Base-by-base conservation (phyloP, 2,329 filamentous ascomycete genomes). In the Sporothrix variecibatus region DNA sequence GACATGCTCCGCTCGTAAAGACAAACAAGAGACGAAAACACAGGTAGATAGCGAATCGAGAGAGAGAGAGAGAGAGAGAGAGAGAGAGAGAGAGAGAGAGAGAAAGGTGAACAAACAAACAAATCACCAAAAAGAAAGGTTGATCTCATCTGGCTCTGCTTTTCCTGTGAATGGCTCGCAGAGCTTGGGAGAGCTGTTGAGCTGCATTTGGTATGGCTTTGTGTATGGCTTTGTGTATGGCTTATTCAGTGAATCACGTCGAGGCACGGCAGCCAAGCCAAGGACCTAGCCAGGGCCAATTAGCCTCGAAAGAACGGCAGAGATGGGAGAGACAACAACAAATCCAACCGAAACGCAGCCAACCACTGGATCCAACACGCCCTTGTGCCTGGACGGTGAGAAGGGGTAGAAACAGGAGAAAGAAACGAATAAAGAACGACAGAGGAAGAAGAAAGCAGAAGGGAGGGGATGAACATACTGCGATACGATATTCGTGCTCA, bases 201-300 rank as follows among this genome's bases (percentile, higher is more conserved):
- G 62, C 62, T 67, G 62, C 62, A 67, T 46, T 67, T 17, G 62
- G 62, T 15, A 26, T 67, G 62, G 38, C 58, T 11, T 46, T 46
- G 17, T 20, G 6, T 8, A 23, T 4, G 11, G 67, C 67, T 69
- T 46, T 46, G 17, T 20, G 6, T 8, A 23, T 4, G 11, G 67
- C 67, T 69, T 69, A 69, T 56, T 56, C 67, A 69, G 67, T 53
- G 67, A 51, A 34, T 51, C 11, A 34, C 67, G 53, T 38, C 31
- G 20, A 69, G 46, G 12, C 67, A 26, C 26, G 23, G 65, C 28
- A 28, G 46, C 20, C 67, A 31, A 6, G 15, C 46, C 28, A 69
- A 31, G 23, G 7, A 17, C 38, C n/a, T 68, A 51, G 65, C 43
- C 65, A 68, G 65, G 65, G 43, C 65, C 65, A 68, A 68, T 51